Percentiles rank a stretch among this genome's conserved stretches.
phyloP scores from a whole-genome alignment of 352 stramenopile species.

The Phytophthora aleatoria region DNA sequence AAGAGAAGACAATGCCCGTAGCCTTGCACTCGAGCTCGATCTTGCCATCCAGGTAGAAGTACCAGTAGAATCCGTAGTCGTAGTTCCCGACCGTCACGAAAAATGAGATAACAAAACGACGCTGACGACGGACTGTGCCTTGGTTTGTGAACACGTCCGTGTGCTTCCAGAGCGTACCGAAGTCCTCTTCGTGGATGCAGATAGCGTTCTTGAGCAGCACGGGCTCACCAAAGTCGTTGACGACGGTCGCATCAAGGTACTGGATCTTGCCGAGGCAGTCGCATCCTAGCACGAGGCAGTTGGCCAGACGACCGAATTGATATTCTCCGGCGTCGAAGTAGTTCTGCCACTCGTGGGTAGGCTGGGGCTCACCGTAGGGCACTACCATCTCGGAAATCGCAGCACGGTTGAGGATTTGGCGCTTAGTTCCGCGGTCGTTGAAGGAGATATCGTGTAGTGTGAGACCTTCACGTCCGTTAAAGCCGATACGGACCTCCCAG shows the following conservation, averaged over 20 bases:
- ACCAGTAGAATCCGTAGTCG: slow-evolving; percentile 83
- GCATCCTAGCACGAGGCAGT: slow-evolving; percentile 75
- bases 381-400: slow-evolving; percentile 85
- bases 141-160: slow-evolving; percentile 31
- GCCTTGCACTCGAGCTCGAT: slow-evolving; percentile 85
- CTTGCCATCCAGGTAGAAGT: slow-evolving; percentile 71
- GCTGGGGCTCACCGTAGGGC: slow-evolving; percentile 74
- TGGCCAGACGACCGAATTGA: slow-evolving; percentile 68
- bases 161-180: slow-evolving; percentile 82
- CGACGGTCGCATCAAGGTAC: slow-evolving; percentile 80
- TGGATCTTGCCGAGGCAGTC: slow-evolving; percentile 86
- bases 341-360: slow-evolving; percentile 76
- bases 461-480: slow-evolving; percentile 80
- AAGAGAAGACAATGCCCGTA: slow-evolving; percentile 78
- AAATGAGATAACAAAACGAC: slow-evolving; percentile 77
- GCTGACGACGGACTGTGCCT: slow-evolving; percentile 53
- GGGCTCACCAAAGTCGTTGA: slow-evolving; percentile 56
- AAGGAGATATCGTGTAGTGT: slow-evolving; percentile 77
- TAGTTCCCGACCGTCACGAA: slow-evolving; percentile 89
- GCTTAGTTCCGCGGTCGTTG: slow-evolving; percentile 35
- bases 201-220: slow-evolving; percentile 68
- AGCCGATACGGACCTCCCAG: slow-evolving; percentile 77
- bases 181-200: slow-evolving; percentile 88
- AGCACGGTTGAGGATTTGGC: slow-evolving; percentile 64
- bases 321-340: slow-evolving; percentile 87